Percentiles rank a stretch among this genome's conserved stretches.
Conservation (phyloP, 1,139 yeast genomes). For the Scheffersomyces illinoinensis region DNA sequence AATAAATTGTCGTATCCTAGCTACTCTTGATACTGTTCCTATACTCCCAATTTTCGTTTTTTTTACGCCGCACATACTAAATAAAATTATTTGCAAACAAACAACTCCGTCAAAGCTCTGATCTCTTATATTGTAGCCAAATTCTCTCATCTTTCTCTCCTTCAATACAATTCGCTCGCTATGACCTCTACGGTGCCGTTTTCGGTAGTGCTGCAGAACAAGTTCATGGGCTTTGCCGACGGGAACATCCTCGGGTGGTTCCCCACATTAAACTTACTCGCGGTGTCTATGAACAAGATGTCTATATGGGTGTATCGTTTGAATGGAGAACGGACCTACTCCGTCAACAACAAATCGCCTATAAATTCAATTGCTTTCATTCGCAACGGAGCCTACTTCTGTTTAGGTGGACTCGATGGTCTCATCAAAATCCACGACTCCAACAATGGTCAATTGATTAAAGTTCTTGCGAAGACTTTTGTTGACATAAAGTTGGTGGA, state of each 20-base stretch:
- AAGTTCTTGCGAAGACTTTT: constrained; percentile 19
- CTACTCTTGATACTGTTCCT: background rate
- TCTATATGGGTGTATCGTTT: constrained; percentile 55
- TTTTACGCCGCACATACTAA: background rate
- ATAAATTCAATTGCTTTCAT: constrained; percentile 38
- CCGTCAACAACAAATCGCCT: constrained; percentile 38
- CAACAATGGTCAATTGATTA: constrained; percentile 45
- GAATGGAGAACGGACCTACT: constrained; percentile 58
- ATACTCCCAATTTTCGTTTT: background rate
- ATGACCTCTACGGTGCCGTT: background rate
- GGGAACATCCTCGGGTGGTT: constrained; percentile 52
- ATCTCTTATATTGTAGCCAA: background rate
- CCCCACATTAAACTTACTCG: constrained; percentile 56
- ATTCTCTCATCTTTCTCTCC: background rate
- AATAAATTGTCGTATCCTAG: no score
- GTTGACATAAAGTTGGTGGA: constrained; percentile 22
- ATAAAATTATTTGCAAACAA: background rate
- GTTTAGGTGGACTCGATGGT: constrained; percentile 47
- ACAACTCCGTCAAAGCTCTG: background rate
- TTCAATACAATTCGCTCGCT: background rate
- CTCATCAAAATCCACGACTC: constrained; percentile 50
- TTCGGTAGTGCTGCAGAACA: constrained; percentile 10
- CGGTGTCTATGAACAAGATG: constrained; percentile 47
- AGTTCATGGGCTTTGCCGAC: constrained; percentile 41
- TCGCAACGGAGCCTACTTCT: constrained; percentile 41